phyloP scores from a whole-genome alignment of 2,329 filamentous ascomycete genomes.

The Decorospora gaudefroyi region DNA sequence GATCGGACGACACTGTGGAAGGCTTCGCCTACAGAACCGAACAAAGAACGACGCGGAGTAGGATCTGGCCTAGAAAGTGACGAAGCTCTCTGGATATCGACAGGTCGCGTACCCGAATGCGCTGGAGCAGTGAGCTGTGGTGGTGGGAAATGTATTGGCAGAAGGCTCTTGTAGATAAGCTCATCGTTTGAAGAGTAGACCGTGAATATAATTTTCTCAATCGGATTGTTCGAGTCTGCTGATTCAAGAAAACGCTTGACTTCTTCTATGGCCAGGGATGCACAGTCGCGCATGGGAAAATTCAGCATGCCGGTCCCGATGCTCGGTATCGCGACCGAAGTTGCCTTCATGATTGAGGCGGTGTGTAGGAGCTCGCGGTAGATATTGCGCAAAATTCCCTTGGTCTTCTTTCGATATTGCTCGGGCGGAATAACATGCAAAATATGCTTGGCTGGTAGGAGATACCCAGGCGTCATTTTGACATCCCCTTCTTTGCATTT shows the following conservation, averaged over 20 bases:
- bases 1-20: conserved; percentile 30
- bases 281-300: conserved; percentile 35
- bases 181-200: conserved; percentile 40
- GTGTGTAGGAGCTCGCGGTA: conserved; percentile 36
- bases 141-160: conserved; percentile 42
- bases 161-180: conserved; percentile 37
- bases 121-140: conserved; percentile 18
- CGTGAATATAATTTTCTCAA: conserved; percentile 41
- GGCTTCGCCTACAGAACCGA: conserved; percentile 28
- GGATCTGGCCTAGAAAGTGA: not conserved
- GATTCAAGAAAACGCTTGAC: conserved; percentile 40
- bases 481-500: conserved; percentile 36
- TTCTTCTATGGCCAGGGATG: conserved; percentile 42
- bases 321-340: conserved; percentile 40
- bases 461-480: conserved; percentile 32
- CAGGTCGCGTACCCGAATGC: conserved; percentile 6
- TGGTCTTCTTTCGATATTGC: conserved; percentile 28
- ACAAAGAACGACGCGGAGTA: conserved; percentile 22
- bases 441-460: conserved; percentile 37
- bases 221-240: conserved; percentile 17
- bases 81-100: not conserved
- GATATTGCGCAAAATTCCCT: conserved; percentile 33
- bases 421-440: conserved; percentile 38
- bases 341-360: conserved; percentile 31
- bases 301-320: conserved; percentile 41